Conservation (phyloP, 2,329 filamentous ascomycete genomes). For the Paecilomyces fulvus region DNA sequence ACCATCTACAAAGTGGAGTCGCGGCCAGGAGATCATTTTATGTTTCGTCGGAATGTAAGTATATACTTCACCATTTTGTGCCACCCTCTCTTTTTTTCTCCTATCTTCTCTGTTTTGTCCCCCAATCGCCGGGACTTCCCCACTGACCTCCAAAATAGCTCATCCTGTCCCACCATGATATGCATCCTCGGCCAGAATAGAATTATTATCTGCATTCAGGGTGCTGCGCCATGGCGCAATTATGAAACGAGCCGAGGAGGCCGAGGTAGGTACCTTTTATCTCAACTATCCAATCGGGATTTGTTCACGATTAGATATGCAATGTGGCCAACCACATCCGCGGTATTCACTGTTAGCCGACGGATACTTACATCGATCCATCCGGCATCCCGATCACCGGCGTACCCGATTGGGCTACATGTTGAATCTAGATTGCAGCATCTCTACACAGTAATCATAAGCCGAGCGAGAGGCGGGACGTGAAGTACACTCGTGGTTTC, state of each 20-base stretch:
- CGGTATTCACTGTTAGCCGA: background rate
- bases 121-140: background rate
- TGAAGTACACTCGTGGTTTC: background rate
- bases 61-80: background rate
- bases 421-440: background rate
- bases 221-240: background rate
- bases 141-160: background rate
- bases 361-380: background rate
- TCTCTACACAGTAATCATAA: background rate
- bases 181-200: background rate
- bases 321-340: background rate
- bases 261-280: background rate
- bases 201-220: background rate
- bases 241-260: background rate
- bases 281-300: background rate
- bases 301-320: background rate
- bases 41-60: background rate
- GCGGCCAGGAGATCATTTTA: background rate
- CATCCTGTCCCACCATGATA: background rate
- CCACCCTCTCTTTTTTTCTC: background rate
- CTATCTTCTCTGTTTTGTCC: background rate
- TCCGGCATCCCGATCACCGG: background rate
- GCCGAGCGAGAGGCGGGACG: background rate
- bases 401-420: background rate
- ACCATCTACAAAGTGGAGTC: background rate